Evolutionary conservation across 306 rosid genomes (phyloP).

Genomic region (Ochetophila trinervis): DNA sequence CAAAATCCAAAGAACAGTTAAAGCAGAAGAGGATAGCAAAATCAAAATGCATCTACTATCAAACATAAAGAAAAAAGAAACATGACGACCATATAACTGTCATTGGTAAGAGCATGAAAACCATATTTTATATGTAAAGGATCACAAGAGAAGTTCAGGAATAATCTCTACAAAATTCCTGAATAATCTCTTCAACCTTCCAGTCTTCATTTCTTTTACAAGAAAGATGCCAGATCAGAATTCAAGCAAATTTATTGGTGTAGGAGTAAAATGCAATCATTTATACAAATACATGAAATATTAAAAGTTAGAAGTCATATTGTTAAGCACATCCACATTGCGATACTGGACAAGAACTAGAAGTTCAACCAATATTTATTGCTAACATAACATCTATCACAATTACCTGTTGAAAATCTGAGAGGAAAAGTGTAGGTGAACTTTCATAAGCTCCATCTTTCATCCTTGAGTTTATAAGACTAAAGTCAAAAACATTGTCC

Average conservation of each 20-base stretch:
- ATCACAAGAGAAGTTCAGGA: too few relatives aligned
- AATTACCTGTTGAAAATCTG: slow-evolving; percentile 83
- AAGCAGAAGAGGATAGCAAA: background rate
- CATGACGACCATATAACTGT: background rate
- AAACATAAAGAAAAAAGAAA: background rate
- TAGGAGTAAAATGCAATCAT: background rate
- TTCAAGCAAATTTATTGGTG: background rate
- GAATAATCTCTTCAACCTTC: background rate
- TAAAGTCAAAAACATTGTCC: slow-evolving; percentile 65
- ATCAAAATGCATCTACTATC: background rate
- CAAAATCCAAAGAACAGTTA: background rate
- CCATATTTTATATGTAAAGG: too few relatives aligned
- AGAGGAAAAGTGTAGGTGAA: slow-evolving; percentile 68
- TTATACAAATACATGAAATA: background rate
- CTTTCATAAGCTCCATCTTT: slow-evolving; percentile 65
- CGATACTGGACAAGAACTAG: background rate
- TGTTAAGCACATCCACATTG: slow-evolving; percentile 1
- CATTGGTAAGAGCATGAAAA: too few relatives aligned
- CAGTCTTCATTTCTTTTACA: background rate
- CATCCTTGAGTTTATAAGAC: slow-evolving; percentile 66
- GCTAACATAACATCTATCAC: slow-evolving; percentile 3
- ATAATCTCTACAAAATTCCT: too few relatives aligned
- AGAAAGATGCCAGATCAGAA: background rate
- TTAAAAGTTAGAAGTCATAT: background rate
- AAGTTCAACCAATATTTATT: background rate